Evolutionary conservation across 2,329 filamentous ascomycete genomes (phyloP), one percentile per base, ranked within the genome.

Genomic region (Aspergillus glaucus): DNA sequence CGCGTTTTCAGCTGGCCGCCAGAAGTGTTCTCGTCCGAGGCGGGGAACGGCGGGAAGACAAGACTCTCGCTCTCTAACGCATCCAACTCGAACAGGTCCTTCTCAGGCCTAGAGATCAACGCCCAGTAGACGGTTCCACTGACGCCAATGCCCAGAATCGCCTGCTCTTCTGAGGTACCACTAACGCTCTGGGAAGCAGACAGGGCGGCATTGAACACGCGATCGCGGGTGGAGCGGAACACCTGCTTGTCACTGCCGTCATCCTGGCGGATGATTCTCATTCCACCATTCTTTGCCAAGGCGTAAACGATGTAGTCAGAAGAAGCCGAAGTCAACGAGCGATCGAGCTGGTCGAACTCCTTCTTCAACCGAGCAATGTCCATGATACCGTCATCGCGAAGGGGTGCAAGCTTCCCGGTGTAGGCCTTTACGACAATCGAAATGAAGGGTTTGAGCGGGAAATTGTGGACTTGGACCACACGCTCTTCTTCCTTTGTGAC

Each of bases 121-220:
- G 90, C 85, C 87, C 93, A 98, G 74, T 97, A 96, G n/a, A 97
- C 89, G 8, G 91, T 88, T 41, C 93, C 94, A 62, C 92, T 95
- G 59, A 96, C 86, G 50, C 92, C 92, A 49, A 93, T 97, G 37
- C 88, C 92, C 48, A 98, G 85, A 47, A 97, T 86, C 43, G 87
- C 82, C 67, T 98, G 90, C 47, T 85, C 81, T 34, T 84, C 82
- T 17, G 78, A 71, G 17, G 74, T 70, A 15, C 75, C 70, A 39
- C 71, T 65, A 15, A 79, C 74, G 39, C 78, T 67, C 3, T 81
- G 76, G 4, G 82, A 84, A 19, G 84, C 81, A 47, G 88, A 94
- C 55, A 95, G 81, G 58, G 89, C 81, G 19, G 98, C 85, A 65
- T 93, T 96, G 76, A 97, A 97, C 50, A 97, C 88, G 54, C 93